phyloP scores from a whole-genome alignment of 163 green algal species.

The Chlorella variabilis region DNA sequence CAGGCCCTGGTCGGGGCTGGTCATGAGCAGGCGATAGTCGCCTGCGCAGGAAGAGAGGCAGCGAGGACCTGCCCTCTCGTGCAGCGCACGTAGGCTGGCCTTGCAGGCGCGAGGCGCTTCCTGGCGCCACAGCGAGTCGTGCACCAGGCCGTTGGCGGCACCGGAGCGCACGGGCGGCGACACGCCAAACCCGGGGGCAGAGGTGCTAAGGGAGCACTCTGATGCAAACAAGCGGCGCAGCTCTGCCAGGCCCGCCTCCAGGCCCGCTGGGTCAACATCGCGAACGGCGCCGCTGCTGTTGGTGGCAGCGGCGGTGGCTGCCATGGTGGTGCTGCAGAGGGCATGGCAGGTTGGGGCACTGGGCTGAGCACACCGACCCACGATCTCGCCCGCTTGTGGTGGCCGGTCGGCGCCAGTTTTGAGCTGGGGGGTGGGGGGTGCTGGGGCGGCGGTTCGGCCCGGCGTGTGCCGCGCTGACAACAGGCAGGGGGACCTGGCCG shows the following conservation, averaged over 20 bases:
- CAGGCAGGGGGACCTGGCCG: too few species aligned
- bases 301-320: background rate
- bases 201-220: conserved; percentile 23
- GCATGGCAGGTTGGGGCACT: too few species aligned
- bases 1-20: conserved; percentile 9
- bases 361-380: too few species aligned
- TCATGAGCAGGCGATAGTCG: conserved; percentile 31
- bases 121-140: conserved; percentile 26
- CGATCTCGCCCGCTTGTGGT: too few species aligned
- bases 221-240: conserved; percentile 28
- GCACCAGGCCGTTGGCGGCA: conserved; percentile 16
- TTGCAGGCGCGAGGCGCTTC: conserved; percentile 17
- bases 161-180: conserved; percentile 22
- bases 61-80: conserved; percentile 17
- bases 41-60: conserved; percentile 20
- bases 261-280: background rate
- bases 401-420: too few species aligned
- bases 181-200: conserved; percentile 25
- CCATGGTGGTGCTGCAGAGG: background rate
- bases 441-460: too few species aligned
- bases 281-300: background rate
- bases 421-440: too few species aligned
- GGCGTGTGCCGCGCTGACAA: too few species aligned
- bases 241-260: conserved; percentile 24
- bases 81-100: conserved; percentile 25